Conservation (phyloP, 2,329 filamentous ascomycete genomes). For the Elsinoe arachidis region DNA sequence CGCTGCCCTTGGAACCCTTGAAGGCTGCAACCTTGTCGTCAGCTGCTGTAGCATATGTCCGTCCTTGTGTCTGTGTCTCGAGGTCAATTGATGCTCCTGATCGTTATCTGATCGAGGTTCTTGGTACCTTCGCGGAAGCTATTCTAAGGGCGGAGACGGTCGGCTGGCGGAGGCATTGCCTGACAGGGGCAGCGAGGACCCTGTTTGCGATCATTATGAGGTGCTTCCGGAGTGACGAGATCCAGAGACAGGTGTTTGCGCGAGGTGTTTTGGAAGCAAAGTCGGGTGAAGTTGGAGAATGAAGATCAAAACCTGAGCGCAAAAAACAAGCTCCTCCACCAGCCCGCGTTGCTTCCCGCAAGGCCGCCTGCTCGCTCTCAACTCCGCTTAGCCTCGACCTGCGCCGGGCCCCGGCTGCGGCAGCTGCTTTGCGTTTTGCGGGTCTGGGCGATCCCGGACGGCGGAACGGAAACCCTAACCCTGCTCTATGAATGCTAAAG, state of each 20-base stretch:
- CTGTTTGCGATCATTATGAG: slow-evolving; percentile 74
- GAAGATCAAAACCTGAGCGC: slow-evolving; percentile 12
- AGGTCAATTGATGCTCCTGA: not conserved
- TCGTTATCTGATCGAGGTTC: slow-evolving; percentile 13
- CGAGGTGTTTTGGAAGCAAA: slow-evolving; percentile 10
- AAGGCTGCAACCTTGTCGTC: slow-evolving; percentile 81
- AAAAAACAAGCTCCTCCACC: slow-evolving; percentile 12
- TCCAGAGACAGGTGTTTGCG: slow-evolving; percentile 4
- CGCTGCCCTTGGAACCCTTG: slow-evolving; percentile 77
- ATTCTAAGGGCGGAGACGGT: slow-evolving; percentile 29
- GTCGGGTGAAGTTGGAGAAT: slow-evolving; percentile 6
- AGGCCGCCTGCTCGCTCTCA: not conserved
- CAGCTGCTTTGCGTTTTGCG: slow-evolving; percentile 1
- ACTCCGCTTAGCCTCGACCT: not conserved
- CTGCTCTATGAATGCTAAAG: not conserved
- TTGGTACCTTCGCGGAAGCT: slow-evolving; percentile 17
- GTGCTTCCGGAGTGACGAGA: slow-evolving; percentile 10
- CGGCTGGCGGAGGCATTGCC: slow-evolving; percentile 69
- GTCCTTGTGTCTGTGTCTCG: slow-evolving; percentile 23
- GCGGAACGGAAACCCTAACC: not conserved
- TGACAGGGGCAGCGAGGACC: slow-evolving; percentile 64
- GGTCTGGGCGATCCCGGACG: not conserved
- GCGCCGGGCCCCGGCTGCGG: not conserved
- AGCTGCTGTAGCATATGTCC: slow-evolving; percentile 49
- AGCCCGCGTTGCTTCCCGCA: not conserved